Percentiles rank a stretch among this genome's conserved stretches.
Conservation (phyloP, 2,329 filamentous ascomycete genomes). For the Ophiocordyceps camponoti-floridani region DNA sequence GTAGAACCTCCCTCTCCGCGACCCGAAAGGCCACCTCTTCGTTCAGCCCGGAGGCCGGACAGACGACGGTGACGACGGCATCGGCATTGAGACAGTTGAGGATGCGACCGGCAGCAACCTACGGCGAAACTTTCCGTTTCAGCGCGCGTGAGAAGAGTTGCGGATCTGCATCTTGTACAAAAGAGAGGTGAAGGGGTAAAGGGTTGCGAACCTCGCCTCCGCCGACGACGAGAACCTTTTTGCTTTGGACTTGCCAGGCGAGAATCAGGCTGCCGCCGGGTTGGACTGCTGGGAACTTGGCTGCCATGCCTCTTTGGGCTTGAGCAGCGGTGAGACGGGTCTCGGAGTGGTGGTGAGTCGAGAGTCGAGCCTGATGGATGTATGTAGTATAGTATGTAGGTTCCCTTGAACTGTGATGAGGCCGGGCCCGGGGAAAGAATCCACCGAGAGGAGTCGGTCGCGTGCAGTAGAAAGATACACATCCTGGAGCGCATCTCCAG, state of each 20-base stretch:
- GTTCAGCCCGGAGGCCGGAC: slow-evolving; percentile 64
- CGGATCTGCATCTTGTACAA: neutral
- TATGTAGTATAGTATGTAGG: no score
- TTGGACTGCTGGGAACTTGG: slow-evolving; percentile 60
- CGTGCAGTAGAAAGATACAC: neutral
- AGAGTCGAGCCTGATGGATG: no score
- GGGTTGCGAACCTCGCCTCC: slow-evolving; percentile 73
- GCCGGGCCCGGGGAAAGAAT: no score
- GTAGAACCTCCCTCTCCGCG: slow-evolving; percentile 53
- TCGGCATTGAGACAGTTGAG: slow-evolving; percentile 91
- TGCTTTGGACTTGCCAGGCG: slow-evolving; percentile 86
- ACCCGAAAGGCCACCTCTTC: slow-evolving; percentile 76
- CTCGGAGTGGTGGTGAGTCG: neutral
- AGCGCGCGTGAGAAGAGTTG: neutral
- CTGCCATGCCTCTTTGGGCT: slow-evolving; percentile 14
- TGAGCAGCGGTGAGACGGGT: neutral
- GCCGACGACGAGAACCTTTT: slow-evolving; percentile 79
- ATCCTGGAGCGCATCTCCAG: neutral
- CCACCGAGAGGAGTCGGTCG: no score
- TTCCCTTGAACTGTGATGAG: no score
- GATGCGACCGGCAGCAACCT: slow-evolving; percentile 93
- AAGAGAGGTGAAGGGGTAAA: neutral
- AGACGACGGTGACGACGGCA: slow-evolving; percentile 73
- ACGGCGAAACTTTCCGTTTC: neutral
- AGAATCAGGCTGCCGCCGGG: slow-evolving; percentile 85